A percentile compares a stretch with the other conserved stretches of the same genome.
These are phyloP conservation scores for Fraxinus baroniana DNA, from an alignment of 305 asterid species.

Conservation along the genomic window DNA sequence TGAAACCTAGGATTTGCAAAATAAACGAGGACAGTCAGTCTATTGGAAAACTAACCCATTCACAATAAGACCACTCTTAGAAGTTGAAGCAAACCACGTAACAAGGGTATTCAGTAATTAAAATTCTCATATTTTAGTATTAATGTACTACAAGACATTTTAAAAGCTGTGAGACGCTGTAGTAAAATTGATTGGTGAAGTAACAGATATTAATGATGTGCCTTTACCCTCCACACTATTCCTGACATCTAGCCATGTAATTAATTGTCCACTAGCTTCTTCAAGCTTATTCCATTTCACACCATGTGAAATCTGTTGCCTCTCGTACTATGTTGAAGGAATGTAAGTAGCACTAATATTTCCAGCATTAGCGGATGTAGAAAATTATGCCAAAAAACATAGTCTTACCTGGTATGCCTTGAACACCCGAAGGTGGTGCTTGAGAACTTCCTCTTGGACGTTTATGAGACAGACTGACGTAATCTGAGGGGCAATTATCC, in stretches of 20 bases:
- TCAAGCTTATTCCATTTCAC: background rate
- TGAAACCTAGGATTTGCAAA: background rate
- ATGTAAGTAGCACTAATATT: conserved; percentile 11
- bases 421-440: conserved; percentile 39
- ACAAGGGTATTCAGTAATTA: background rate
- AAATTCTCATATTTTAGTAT: background rate
- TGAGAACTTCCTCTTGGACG: conserved; percentile 79
- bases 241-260: conserved; percentile 6
- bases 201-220: background rate
- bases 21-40: background rate
- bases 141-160: background rate
- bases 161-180: background rate
- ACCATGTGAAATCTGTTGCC: conserved; percentile 8
- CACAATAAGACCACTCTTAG: background rate
- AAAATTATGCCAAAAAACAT: background rate
- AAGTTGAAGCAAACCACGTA: background rate
- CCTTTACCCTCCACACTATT: background rate
- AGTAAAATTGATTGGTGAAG: background rate
- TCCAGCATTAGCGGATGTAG: background rate
- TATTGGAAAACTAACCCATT: background rate
- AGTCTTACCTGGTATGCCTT: conserved; percentile 30
- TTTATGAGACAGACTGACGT: conserved; percentile 63
- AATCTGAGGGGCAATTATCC: conserved; percentile 91
- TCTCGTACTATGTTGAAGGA: conserved; percentile 11
- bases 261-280: conserved; percentile 5